Conservation (phyloP, 495 filamentous ascomycete species). For the Aspergillus homomorphus region DNA sequence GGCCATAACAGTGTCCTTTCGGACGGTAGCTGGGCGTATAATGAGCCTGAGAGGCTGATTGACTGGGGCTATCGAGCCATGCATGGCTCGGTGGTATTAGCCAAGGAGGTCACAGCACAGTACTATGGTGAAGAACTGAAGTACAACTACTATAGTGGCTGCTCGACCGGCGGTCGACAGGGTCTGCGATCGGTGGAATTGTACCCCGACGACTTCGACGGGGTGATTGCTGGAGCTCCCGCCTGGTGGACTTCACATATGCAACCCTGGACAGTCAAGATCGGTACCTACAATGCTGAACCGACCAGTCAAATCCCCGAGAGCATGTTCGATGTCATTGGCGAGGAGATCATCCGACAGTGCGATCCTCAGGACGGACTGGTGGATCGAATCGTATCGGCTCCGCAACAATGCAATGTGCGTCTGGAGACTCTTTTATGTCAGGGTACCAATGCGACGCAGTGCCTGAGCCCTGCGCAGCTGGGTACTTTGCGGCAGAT, state of each 20-base stretch:
- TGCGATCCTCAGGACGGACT: constrained; percentile 13
- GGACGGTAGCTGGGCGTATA: background rate
- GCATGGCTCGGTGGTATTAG: constrained; percentile 2
- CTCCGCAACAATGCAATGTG: background rate
- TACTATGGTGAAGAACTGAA: constrained; percentile 10
- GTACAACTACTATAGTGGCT: constrained; percentile 45
- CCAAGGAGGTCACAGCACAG: constrained; percentile 10
- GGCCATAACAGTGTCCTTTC: background rate
- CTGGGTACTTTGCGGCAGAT: background rate
- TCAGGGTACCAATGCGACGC: background rate
- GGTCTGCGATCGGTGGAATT: constrained; percentile 36
- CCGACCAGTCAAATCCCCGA: constrained; percentile 6
- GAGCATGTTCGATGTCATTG: constrained; percentile 1
- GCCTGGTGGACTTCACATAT: constrained; percentile 14
- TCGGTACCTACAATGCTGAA: background rate
- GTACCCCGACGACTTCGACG: constrained; percentile 51
- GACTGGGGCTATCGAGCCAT: constrained; percentile 9
- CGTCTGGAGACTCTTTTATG: background rate
- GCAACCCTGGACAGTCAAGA: background rate
- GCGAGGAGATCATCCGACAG: background rate
- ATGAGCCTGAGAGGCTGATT: background rate
- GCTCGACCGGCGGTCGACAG: constrained; percentile 44
- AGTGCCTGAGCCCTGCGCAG: background rate
- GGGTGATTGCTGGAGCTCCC: constrained; percentile 51
- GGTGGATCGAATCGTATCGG: background rate